Conservation (phyloP, 1,139 yeast genomes). For the Pichia sp. region DNA sequence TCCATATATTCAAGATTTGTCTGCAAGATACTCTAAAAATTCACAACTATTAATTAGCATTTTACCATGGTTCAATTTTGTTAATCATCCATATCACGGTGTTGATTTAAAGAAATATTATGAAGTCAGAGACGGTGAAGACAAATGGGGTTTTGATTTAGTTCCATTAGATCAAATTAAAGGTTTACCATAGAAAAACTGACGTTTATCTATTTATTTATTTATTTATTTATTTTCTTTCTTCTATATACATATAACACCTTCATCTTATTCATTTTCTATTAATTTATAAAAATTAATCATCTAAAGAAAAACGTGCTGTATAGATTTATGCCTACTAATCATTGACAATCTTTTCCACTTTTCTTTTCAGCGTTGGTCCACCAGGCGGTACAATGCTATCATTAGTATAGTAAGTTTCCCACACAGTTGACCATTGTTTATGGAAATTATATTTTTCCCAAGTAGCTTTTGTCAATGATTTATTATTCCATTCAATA, state of each 20-base stretch:
- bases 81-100: constrained; percentile 79
- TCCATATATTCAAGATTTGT: constrained; percentile 67
- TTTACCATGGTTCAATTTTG: constrained; percentile 81
- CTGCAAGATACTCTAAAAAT: constrained; percentile 75
- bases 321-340: too few relatives aligned
- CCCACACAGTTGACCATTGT: constrained; percentile 10
- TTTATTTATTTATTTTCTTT: background rate
- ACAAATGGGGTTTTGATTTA: constrained; percentile 28
- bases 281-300: background rate
- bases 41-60: constrained; percentile 56
- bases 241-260: background rate
- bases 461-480: constrained; percentile 4
- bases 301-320: background rate
- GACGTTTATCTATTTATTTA: background rate
- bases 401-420: constrained; percentile 4
- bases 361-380: background rate
- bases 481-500: constrained; percentile 6
- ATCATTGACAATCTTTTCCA: background rate
- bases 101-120: constrained; percentile 65
- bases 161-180: constrained; percentile 28
- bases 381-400: constrained; percentile 5
- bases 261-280: constrained; percentile 3
- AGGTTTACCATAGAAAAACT: constrained; percentile 18
- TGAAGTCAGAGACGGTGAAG: constrained; percentile 47
- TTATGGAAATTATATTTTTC: background rate